Base-by-base conservation (phyloP, 2,329 filamentous ascomycete genomes). In the Colletotrichum sp. region DNA sequence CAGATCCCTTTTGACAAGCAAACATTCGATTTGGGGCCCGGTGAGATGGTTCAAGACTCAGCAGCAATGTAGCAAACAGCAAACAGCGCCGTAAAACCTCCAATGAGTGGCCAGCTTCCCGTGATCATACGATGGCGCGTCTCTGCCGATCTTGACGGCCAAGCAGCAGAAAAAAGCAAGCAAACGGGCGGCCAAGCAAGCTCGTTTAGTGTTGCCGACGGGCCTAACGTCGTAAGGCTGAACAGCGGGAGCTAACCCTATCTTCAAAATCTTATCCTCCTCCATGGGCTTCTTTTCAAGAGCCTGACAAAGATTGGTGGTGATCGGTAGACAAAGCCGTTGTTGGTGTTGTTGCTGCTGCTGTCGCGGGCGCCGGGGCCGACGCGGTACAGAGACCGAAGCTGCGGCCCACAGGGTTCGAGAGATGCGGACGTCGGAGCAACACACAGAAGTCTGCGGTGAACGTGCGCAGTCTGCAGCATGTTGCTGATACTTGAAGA, bases 141-240 rank as follows among this genome's bases (percentile, higher is more conserved):
- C 36, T 57, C 36, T 39, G 72, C 59, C 57, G 69, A 72, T 72
- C 61, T 62, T 16, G 62, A 63, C 30, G 30, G 32, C 25, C 44
- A 72, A 69, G 69, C 69, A 30, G 11, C 39, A 12, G 69, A 71
- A 76, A 76, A 76, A 76, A 72, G 69, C 69, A 76, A 72, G 55
- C 44, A 72, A 72, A 30, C 39, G 39, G 61, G 32, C 39, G 19
- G 29, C 25, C 32, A 57, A 39, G 27, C 29, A 22, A 16, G 34
- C 16, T 59, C 27, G 63, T 52, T 27, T 57, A 59, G 39, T 44
- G 55, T 66, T 76, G 32, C 69, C 63, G 63, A 75, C 69, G 63
- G 69, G 25, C 55, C 63, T 39, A 72, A 59, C 39, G 63, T 64
- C 65, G 69, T 59, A 68, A 76, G 73, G 69, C 70, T 72, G 63